Base-by-base conservation (phyloP, 805 yeast genomes). In the Nakazawaea laoshanensis region DNA sequence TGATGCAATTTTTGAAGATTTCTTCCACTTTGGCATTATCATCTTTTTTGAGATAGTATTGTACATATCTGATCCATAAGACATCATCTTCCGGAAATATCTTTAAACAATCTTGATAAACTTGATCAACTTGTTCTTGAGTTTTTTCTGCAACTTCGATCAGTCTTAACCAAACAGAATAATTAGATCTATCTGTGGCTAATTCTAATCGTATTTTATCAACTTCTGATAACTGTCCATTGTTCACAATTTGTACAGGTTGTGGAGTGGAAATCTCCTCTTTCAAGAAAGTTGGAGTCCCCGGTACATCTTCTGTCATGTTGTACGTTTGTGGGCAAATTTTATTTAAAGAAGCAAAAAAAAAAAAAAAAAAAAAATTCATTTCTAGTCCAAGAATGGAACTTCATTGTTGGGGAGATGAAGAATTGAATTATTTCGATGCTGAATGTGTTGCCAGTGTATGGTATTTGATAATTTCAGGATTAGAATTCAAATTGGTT, bases 61-160 rank as follows among this genome's bases (percentile, higher is more conserved):
- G 70, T 37, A 83, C 71, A 53, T 84, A 87, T 25, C 60, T 65
- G 21, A 75, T 63, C 95, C 96, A 89, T n/a, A 76, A 67, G 12
- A 66, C 63, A 1, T 80, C 80, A 43, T 78, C 75, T 35, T 67
- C 70, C 18, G 84, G 85, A 61, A 84, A 88, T 7, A 70, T 61
- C 13, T 52, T 52, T 28, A 88, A 65, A 44, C 81, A 75, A 14
- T 68, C 57, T 34, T 77, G 79, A 50, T 69, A 86, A 0, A 67
- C 63, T 6, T 62, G 57, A 23, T 80, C 57, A 3, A 81, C 74
- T 14, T 22, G 22, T 14, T 36, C 35, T 12, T 23, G 35, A 4
- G 34, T 17, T 33, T 70, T 73, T 18, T 74, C 84, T 31, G 65
- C 67, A 38, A 73, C 69, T 36, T 66, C 62, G 22, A 80, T 63